A percentile compares a stretch with the other conserved stretches of the same genome.
Evolutionary conservation across 805 yeast species (phyloP).

Genomic region (Zygosaccharomyces bisporus): DNA sequence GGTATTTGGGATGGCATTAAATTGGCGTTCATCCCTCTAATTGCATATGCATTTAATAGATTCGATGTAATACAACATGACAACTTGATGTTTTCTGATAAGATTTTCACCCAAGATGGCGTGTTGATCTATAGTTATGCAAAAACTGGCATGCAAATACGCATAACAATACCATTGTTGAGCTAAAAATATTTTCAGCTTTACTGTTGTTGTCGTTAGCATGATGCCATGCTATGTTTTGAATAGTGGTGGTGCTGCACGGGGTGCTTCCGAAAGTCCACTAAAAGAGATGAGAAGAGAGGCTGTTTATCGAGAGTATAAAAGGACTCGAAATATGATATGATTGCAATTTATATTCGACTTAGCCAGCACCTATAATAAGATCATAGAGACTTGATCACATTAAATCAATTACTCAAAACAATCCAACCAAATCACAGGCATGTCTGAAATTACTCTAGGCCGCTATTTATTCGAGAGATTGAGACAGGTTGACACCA

Average conservation of each 20-base stretch:
- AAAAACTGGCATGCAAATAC: no score
- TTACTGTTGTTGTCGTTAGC: no score
- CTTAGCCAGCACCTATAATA: no score
- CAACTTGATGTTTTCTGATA: neutral
- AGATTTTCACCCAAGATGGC: no score
- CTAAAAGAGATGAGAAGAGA: neutral
- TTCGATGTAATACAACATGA: neutral
- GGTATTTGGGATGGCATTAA: no score
- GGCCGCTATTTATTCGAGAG: conserved; percentile 79
- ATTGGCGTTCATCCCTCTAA: neutral
- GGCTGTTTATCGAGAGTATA: neutral
- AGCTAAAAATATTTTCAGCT: no score
- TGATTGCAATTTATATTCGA: neutral
- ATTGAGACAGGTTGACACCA: conserved; percentile 64
- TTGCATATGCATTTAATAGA: neutral
- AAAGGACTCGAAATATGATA: neutral
- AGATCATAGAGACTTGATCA: neutral
- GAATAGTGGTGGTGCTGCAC: neutral
- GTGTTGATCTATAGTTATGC: neutral
- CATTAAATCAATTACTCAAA: neutral
- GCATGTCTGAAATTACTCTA: conserved; percentile 51
- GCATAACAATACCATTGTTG: no score
- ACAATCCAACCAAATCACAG: conserved; percentile 7
- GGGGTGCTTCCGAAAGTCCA: neutral
- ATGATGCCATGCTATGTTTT: neutral